Evolutionary conservation across 257 asterid genomes (phyloP).

Genomic region (Solanum piurae): DNA sequence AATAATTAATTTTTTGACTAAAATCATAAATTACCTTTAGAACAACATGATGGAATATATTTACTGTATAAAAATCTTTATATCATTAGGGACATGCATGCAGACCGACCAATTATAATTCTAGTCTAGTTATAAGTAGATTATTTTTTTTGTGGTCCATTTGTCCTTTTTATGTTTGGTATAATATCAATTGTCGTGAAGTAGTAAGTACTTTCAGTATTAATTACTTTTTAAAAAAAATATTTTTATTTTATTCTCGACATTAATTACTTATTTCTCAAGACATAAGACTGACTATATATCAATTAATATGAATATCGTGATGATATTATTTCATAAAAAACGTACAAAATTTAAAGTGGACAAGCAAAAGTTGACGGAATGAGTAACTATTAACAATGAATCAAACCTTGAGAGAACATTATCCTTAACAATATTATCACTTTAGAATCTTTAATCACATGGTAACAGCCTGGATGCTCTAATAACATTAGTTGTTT

Average conservation of each 20-base stretch:
- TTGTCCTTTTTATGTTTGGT: not conserved
- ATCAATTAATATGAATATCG: too few species aligned
- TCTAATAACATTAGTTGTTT: not conserved
- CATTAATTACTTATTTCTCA: too few species aligned
- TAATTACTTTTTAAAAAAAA: too few species aligned
- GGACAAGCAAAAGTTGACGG: not conserved
- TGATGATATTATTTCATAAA: not conserved
- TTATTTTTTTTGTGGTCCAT: not conserved
- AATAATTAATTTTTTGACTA: not conserved
- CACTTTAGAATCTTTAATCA: not conserved
- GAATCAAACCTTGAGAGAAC: not conserved
- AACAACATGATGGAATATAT: not conserved
- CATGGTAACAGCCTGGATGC: not conserved
- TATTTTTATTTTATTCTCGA: too few species aligned
- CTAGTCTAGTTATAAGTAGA: not conserved
- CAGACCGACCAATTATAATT: not conserved
- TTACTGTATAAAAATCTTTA: not conserved
- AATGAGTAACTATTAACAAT: not conserved
- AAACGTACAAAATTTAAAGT: accelerated
- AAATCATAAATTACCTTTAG: not conserved
- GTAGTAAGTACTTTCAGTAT: not conserved
- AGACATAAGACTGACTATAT: not conserved
- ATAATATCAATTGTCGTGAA: not conserved
- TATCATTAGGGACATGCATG: not conserved
- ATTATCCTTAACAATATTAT: not conserved